A percentile compares a stretch with the other conserved stretches of the same genome.
phyloP scores from a whole-genome alignment of 306 rosid species.

The Castanea crenata region DNA sequence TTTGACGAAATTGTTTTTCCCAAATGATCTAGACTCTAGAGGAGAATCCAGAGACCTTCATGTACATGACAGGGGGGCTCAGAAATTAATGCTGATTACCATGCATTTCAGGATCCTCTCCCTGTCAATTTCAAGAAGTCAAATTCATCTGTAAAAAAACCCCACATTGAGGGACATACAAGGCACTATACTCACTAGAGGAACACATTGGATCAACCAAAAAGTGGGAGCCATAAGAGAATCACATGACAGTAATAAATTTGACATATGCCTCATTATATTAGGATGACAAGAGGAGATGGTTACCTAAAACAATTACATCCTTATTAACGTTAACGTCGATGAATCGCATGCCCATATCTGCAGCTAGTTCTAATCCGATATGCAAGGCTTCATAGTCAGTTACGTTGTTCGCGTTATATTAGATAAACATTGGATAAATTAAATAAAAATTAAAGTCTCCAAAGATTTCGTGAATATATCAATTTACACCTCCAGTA shows the following conservation, averaged over 20 bases:
- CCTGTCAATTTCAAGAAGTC: neutral
- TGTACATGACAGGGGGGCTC: neutral
- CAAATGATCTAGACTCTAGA: constrained; percentile 51
- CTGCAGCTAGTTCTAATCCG: too few species aligned
- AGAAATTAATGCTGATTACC: neutral
- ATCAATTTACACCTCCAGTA: too few species aligned
- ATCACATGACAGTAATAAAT: neutral
- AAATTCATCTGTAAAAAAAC: neutral
- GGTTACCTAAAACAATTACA: too few species aligned
- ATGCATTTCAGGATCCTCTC: neutral
- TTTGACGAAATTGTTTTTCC: constrained; percentile 21
- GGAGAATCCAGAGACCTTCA: constrained; percentile 40
- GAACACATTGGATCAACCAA: neutral
- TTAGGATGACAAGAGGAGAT: too few species aligned
- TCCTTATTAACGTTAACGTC: too few species aligned
- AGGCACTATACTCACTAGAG: neutral
- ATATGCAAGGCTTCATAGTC: too few species aligned
- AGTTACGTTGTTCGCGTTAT: too few species aligned
- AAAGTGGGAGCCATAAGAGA: neutral
- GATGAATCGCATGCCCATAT: too few species aligned
- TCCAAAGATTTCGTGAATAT: too few species aligned
- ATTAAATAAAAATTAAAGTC: too few species aligned
- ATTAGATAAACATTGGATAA: too few species aligned
- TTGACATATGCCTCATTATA: too few species aligned
- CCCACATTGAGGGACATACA: neutral